A percentile compares a stretch with the other conserved stretches of the same genome.
These are phyloP conservation scores for Jamesozyma hellenica DNA, from an alignment of 805 yeast species.

Conservation along the genomic window DNA sequence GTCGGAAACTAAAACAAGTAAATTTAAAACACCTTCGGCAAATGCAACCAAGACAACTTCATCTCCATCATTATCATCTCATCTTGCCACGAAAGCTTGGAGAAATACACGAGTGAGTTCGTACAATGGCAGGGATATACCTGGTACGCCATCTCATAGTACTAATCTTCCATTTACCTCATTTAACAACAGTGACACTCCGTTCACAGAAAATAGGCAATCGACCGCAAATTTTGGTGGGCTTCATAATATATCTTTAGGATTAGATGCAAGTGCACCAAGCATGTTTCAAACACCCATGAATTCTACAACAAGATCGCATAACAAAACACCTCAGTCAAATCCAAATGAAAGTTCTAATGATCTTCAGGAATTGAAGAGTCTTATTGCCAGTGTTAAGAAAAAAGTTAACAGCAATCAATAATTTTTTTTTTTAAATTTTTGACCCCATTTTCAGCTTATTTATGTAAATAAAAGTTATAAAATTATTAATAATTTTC, in stretches of 20 bases:
- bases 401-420: conserved; percentile 11
- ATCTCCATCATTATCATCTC: conserved; percentile 23
- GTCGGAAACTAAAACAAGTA: conserved; percentile 18
- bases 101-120: conserved; percentile 4
- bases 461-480: no score
- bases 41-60: conserved; percentile 7
- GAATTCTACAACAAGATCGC: conserved; percentile 3
- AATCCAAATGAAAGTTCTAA: conserved; percentile 2
- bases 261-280: conserved; percentile 4
- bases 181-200: conserved; percentile 4
- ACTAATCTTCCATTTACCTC: conserved; percentile 9
- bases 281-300: conserved; percentile 16
- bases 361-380: conserved; percentile 17
- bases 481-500: no score
- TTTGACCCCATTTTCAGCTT: no score
- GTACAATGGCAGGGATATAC: conserved; percentile 8
- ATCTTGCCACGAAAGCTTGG: conserved; percentile 20
- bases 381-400: conserved; percentile 23
- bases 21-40: conserved; percentile 23
- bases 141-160: conserved; percentile 13
- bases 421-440: no score
- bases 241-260: conserved; percentile 2
- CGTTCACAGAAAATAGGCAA: background rate
- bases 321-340: conserved; percentile 1
- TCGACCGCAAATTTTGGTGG: conserved; percentile 1